Base-by-base conservation (phyloP, 2,329 filamentous ascomycete species). In the Fusarium annulatum region DNA sequence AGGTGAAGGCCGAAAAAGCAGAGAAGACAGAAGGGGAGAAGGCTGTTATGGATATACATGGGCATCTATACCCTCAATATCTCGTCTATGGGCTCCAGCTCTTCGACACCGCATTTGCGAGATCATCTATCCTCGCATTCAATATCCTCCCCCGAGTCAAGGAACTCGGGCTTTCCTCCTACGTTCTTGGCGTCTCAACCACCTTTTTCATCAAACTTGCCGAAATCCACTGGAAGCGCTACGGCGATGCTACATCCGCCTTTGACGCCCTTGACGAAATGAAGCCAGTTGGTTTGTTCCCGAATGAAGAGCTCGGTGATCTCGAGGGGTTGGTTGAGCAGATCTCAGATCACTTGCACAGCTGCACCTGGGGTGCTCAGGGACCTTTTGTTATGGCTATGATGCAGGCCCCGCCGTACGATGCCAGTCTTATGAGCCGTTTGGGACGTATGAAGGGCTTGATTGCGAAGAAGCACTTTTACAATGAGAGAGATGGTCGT, bases 111-210 rank as follows among this genome's bases (percentile, higher is more conserved):
- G 83, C 85, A 3, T 95, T 93, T 66, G 70, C 78, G 15, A 86
- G 84, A 16, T 83, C 88, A 0, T 94, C 92, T 2, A 84, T 87
- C 0, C 84, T 93, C 2, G 85, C 86, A 0, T 86, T 93, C 49
- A 85, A 86, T 49, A 81, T 95, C 33, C 84, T 95, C 2, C 92
- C 93, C 0, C 87, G 88, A 12, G 84, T 95, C 75, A 93, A 93
- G 78, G 85, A 87, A 49, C 85, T 94, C 1, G 93, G 93, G 4
- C 86, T 92, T 3, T 88, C 89, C 2, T 92, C 92, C 1, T 94
- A 92, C 77, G 90, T 94, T 11, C 86, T 96, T 2, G 93, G 92
- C 53, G 91, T 89, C 10, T 91, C 90, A 23, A 92, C 92, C 0
- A 84, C 87, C 0, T 88, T 95, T 46, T 95, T 93, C 84, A 91